A percentile compares a stretch with the other conserved stretches of the same genome.
Conservation (phyloP, 73 alveolate genomes). For the Paramecium sexaurelia region DNA sequence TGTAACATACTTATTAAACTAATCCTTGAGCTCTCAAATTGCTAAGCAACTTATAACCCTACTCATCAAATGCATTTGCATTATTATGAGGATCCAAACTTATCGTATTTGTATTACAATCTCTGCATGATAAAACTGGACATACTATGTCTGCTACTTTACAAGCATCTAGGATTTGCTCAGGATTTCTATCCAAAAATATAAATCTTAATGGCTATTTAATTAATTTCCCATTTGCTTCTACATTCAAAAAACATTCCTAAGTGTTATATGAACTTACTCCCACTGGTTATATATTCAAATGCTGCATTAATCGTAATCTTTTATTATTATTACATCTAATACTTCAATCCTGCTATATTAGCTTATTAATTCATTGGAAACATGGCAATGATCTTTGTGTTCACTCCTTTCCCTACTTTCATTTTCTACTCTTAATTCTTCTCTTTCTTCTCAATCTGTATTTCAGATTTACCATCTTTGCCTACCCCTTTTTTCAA, state of each 20-base stretch:
- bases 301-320: slow-evolving; percentile 28
- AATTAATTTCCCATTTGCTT: slow-evolving; percentile 28
- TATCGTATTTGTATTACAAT: slow-evolving; percentile 82
- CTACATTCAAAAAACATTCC: slow-evolving; percentile 22
- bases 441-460: neutral
- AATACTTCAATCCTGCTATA: slow-evolving; percentile 3
- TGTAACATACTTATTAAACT: slow-evolving; percentile 87
- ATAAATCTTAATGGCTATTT: slow-evolving; percentile 53
- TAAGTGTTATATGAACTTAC: slow-evolving; percentile 7
- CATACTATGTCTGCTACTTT: slow-evolving; percentile 91
- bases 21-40: slow-evolving; percentile 93
- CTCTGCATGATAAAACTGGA: slow-evolving; percentile 88
- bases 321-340: neutral
- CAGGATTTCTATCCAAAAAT: slow-evolving; percentile 55
- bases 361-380: slow-evolving; percentile 43
- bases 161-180: slow-evolving; percentile 84
- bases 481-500: neutral
- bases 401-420: neutral
- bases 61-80: slow-evolving; percentile 93
- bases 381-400: slow-evolving; percentile 8
- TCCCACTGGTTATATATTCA: neutral
- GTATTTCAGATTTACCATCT: neutral
- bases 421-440: neutral
- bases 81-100: slow-evolving; percentile 92
- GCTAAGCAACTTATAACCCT: slow-evolving; percentile 89